Evolutionary conservation across 83 land plant species (phyloP), one percentile per base, ranked within the genome.

Genomic region (Picea abies): DNA sequence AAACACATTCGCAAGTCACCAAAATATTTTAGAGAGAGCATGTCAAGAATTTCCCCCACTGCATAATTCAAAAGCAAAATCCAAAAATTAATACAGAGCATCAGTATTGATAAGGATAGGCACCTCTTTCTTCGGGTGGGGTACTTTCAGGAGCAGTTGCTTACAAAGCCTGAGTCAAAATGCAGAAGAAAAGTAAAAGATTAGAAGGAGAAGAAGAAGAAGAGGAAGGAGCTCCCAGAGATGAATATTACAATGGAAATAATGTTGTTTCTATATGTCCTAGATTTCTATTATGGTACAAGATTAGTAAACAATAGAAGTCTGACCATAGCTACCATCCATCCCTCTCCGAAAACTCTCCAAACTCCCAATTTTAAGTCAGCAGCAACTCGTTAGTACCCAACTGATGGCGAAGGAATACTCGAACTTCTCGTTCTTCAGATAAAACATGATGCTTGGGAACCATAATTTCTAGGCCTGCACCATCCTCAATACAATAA

Each of bases 341-440:
- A 73, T 73, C 56, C 77, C 77, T 73, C 5, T 20, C 47, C 22
- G 26, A 73, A 73, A 73, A 32, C 26, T 14, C 56, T 73, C 77
- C 56, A 12, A 32, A 11, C 77, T n/a, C 76, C 76, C 23, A 72
- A 41, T 19, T 72, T 87, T 82, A 87, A 20, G 86, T 88, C 85
- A 89, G 75, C 85, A 87, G 81, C 7, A 89, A 85, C 23, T 87
- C 95, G 60, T 82, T 86, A 22, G 83, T 82, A 1, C 87, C 91
- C 56, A 87, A 86, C 63, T 89, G 91, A 22, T 91, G 93, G 12
- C 93, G 91, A 75, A 91, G 86, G 87, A 88, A 86, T 26, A 93
- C 94, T 62, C 85, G 87, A 79, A 93, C 94, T 66, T 93, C 95
- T 66, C 88, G 93, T 67, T 93, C 95, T 80, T 93, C 95, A 8